Evolutionary conservation across 805 yeast species (phyloP).

Genomic region (Pichia eremophila): DNA sequence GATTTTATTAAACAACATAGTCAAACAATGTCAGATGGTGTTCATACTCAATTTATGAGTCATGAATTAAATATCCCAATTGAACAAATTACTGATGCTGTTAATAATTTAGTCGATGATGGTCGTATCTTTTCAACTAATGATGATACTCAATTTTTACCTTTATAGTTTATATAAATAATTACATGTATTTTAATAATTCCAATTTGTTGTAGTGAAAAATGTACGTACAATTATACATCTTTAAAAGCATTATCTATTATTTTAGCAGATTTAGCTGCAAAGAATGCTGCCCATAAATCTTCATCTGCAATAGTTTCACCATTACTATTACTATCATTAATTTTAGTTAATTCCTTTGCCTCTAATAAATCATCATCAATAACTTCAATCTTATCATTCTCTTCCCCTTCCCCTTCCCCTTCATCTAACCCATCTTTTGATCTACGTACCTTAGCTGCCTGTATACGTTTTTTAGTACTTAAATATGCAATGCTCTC

Average conservation of each 20-base stretch:
- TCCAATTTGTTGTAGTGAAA: no score
- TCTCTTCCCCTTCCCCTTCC: constrained; percentile 30
- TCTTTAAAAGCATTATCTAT: constrained; percentile 10
- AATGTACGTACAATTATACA: no score
- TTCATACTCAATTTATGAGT: constrained; percentile 54
- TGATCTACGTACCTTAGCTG: constrained; percentile 24
- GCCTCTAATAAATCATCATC: constrained; percentile 41
- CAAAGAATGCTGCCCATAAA: constrained; percentile 55
- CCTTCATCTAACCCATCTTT: constrained; percentile 35
- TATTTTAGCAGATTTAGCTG: constrained; percentile 20
- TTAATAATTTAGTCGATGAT: constrained; percentile 50
- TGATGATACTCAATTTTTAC: constrained; percentile 54
- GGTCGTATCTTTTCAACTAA: constrained; percentile 64
- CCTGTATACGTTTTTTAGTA: constrained; percentile 46
- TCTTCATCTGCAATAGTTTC: constrained; percentile 51
- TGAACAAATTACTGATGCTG: constrained; percentile 39
- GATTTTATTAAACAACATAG: constrained; percentile 40
- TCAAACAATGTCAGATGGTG: constrained; percentile 63
- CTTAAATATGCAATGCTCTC: constrained; percentile 72
- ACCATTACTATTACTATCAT: constrained; percentile 44
- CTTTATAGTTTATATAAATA: constrained; percentile 30
- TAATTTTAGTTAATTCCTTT: constrained; percentile 43
- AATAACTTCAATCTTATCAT: constrained; percentile 22
- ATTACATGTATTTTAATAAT: constrained; percentile 11
- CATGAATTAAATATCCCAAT: constrained; percentile 44